Conservation (phyloP, 148 eudicot species). For the Vaccinium corymbosum region DNA sequence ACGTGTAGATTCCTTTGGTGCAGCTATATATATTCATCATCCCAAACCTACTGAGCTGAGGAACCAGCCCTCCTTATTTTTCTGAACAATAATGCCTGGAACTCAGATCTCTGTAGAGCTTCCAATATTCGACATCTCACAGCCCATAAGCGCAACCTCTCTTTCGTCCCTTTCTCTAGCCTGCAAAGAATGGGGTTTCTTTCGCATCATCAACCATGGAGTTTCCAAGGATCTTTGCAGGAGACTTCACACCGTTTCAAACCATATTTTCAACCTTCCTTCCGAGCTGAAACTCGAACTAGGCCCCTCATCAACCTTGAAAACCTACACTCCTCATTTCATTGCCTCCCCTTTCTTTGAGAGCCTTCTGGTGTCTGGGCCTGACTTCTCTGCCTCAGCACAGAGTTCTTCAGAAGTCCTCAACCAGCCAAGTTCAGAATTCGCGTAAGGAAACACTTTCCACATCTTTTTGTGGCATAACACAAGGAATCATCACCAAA, state of each 20-base stretch:
- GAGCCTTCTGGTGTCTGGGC: conserved; percentile 62
- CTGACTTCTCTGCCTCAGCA: conserved; percentile 65
- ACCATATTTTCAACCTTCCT: conserved; percentile 49
- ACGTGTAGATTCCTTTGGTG: background rate
- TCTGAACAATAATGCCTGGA: conserved; percentile 48
- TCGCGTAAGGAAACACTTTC: conserved; percentile 39
- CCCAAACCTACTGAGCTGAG: conserved; percentile 25
- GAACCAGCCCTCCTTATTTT: conserved; percentile 29
- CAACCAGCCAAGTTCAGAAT: conserved; percentile 39
- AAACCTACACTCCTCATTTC: conserved; percentile 68
- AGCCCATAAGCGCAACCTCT: conserved; percentile 43
- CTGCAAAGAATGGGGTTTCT: conserved; percentile 77
- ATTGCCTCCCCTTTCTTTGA: conserved; percentile 83
- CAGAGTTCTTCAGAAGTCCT: conserved; percentile 42
- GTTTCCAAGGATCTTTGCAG: conserved; percentile 43
- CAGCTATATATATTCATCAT: conserved; percentile 11
- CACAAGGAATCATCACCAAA: background rate
- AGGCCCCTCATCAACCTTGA: conserved; percentile 54
- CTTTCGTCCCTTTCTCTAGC: conserved; percentile 49
- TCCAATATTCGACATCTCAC: conserved; percentile 56
- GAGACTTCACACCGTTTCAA: conserved; percentile 38
- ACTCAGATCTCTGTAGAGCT: conserved; percentile 47
- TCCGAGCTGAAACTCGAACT: conserved; percentile 51
- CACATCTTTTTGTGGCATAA: background rate
- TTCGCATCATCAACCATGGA: conserved; percentile 66